A percentile compares a stretch with the other conserved stretches of the same genome.
phyloP scores from a whole-genome alignment of 257 asterid genomes.

The Solanum chiquidenum region DNA sequence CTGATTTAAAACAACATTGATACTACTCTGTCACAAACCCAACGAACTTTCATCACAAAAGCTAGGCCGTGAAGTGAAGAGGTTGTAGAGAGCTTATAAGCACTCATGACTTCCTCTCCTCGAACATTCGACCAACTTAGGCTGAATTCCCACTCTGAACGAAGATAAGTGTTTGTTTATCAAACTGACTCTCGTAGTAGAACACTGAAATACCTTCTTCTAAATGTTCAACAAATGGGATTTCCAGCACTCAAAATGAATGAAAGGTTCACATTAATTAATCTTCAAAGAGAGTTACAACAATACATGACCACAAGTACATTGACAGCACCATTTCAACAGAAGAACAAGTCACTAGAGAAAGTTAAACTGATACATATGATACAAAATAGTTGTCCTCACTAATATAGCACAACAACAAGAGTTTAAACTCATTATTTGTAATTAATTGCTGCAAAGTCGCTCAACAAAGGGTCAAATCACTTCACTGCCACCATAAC shows the following conservation, averaged over 20 bases:
- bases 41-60: no score
- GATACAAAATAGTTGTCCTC: neutral
- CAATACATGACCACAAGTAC: neutral
- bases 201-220: no score
- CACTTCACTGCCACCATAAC: neutral
- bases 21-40: no score
- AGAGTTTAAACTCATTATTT: neutral
- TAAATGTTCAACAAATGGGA: neutral
- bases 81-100: no score
- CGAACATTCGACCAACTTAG: no score
- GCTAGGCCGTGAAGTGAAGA: no score
- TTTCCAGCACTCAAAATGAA: neutral
- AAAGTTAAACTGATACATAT: neutral
- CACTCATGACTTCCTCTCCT: no score
- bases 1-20: no score
- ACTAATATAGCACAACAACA: neutral
- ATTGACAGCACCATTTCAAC: neutral
- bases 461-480: neutral
- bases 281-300: neutral
- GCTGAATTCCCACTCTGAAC: no score
- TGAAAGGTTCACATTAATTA: neutral
- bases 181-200: neutral
- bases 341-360: neutral
- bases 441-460: neutral
- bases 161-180: no score